These are phyloP conservation scores for Fistulinella prunicolor DNA, from an alignment of 768 basidiomycete species.

Conservation along the genomic window DNA sequence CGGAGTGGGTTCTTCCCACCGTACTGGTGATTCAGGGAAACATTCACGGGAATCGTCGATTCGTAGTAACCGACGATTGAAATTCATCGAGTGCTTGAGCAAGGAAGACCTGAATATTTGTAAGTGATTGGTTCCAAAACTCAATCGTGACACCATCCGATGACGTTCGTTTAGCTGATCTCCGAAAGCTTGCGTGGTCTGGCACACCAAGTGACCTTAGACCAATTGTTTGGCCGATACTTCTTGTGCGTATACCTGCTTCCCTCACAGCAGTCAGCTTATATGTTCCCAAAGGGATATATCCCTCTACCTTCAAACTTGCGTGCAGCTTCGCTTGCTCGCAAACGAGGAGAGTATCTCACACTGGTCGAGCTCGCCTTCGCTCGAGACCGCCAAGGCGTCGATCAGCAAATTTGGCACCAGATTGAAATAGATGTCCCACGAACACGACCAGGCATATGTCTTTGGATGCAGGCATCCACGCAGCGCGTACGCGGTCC, in stretches of 20 bases:
- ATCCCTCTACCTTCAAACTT: conserved; percentile 80
- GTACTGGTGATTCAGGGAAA: conserved; percentile 46
- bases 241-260: conserved; percentile 61
- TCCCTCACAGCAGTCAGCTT: conserved; percentile 1
- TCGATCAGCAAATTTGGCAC: conserved; percentile 99
- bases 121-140: conserved; percentile 34
- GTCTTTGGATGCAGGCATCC: conserved; percentile 84
- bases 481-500: conserved; percentile 75
- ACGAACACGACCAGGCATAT: conserved; percentile 87
- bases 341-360: conserved; percentile 90
- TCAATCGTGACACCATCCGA: conserved; percentile 4
- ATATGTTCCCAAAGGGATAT: conserved; percentile 66
- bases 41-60: conserved; percentile 74
- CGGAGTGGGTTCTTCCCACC: conserved; percentile 9
- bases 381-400: conserved; percentile 74
- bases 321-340: conserved; percentile 70
- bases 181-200: conserved; percentile 92
- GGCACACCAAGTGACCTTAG: conserved; percentile 87
- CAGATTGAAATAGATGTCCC: conserved; percentile 99
- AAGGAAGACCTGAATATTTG: conserved; percentile 81
- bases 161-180: conserved; percentile 50
- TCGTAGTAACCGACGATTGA: conserved; percentile 71
- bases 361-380: conserved; percentile 90
- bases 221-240: conserved; percentile 90
- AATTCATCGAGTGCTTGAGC: conserved; percentile 77